These are phyloP conservation scores for Boletus rubescentipes DNA, from an alignment of 768 basidiomycete genomes.

Conservation along the genomic window DNA sequence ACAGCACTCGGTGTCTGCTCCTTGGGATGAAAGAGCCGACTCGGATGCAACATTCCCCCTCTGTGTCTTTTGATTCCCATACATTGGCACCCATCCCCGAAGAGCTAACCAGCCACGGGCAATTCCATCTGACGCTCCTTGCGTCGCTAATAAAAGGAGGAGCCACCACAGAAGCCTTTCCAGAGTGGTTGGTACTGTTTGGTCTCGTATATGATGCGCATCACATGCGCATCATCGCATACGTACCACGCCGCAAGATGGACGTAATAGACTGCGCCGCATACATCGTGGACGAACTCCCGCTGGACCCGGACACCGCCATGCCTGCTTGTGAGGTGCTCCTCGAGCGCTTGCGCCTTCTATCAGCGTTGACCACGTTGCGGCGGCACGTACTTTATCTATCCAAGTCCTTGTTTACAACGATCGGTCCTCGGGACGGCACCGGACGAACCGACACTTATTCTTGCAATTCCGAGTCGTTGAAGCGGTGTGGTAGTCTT, in stretches of 20 bases:
- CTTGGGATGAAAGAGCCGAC: constrained; percentile 16
- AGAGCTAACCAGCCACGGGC: constrained; percentile 9
- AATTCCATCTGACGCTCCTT: constrained; percentile 16
- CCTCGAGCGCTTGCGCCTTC: constrained; percentile 21
- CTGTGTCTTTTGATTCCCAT: background rate
- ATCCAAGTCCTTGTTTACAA: constrained; percentile 15
- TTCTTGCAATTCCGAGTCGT: background rate
- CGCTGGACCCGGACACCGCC: constrained; percentile 2
- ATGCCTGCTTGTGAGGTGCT: constrained; percentile 5
- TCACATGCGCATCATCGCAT: constrained; percentile 21
- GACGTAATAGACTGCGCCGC: constrained; percentile 9
- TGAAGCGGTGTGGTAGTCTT: background rate
- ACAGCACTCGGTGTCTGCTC: constrained; percentile 8
- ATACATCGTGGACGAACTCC: constrained; percentile 25
- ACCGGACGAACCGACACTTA: background rate
- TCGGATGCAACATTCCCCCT: background rate
- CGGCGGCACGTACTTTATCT: constrained; percentile 20
- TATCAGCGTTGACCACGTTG: constrained; percentile 18
- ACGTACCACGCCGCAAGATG: constrained; percentile 13
- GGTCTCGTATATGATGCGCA: constrained; percentile 21
- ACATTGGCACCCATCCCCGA: constrained; percentile 8
- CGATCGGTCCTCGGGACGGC: background rate
- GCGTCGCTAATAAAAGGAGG: background rate
- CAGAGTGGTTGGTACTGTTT: constrained; percentile 29
- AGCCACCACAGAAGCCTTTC: constrained; percentile 4